Evolutionary conservation across 169 alveolate genomes (phyloP).

Genomic region (Eimeria acervulina): DNA sequence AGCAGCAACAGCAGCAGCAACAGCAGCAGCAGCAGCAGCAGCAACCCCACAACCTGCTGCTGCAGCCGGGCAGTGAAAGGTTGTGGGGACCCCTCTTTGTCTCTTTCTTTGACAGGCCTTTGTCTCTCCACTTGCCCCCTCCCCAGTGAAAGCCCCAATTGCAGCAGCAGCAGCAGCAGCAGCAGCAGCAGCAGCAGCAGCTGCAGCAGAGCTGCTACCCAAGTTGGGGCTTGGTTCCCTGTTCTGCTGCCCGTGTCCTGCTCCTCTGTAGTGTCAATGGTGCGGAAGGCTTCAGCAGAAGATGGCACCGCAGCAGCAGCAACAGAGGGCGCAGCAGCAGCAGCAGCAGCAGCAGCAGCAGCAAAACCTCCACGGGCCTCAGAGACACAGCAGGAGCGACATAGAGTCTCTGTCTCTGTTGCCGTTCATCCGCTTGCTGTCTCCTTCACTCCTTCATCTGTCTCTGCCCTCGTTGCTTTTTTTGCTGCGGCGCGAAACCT

Average conservation of each 20-base stretch:
- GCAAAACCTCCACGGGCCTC: no score
- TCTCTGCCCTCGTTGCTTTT: not conserved
- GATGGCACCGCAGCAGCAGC: not conserved
- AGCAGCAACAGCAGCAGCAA: conserved; percentile 14
- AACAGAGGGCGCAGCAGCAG: not conserved
- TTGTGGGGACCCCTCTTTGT: not conserved
- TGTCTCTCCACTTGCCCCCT: not conserved
- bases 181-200: conserved; percentile 36
- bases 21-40: conserved; percentile 51
- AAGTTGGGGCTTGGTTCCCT: conserved; percentile 22
- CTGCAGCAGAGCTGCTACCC: conserved; percentile 2
- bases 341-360: not conserved
- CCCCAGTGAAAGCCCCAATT: not conserved
- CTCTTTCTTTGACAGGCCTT: not conserved
- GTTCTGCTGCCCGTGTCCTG: conserved; percentile 47
- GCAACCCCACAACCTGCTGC: conserved; percentile 24
- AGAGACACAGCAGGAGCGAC: not conserved
- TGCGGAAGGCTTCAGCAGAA: not conserved
- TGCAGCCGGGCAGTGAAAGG: not conserved
- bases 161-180: conserved; percentile 47
- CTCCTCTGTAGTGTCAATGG: not conserved
- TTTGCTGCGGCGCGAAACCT: not conserved
- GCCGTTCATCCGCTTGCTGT: not conserved
- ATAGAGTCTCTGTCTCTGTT: not conserved
- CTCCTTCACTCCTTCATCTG: not conserved